Percentiles rank a stretch among this genome's conserved stretches.
Evolutionary conservation across 2,329 filamentous ascomycete genomes (phyloP).

Genomic region (Hypoxylon sp.): DNA sequence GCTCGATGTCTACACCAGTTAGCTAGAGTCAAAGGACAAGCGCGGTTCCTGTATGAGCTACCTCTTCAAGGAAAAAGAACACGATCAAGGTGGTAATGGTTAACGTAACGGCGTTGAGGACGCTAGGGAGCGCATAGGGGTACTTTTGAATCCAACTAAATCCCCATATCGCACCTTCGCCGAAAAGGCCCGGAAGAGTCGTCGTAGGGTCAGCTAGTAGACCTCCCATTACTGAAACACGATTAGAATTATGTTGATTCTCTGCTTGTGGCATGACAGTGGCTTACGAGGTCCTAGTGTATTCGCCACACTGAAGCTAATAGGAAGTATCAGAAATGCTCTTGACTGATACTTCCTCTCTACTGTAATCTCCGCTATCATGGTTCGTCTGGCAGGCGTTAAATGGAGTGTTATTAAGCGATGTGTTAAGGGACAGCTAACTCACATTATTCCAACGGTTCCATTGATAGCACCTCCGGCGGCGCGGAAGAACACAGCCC

Average conservation of each 20-base stretch:
- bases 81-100: conserved; percentile 66
- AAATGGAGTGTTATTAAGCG: neutral
- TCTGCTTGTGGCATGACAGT: neutral
- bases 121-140: conserved; percentile 78
- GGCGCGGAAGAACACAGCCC: conserved; percentile 74
- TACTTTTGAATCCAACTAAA: conserved; percentile 74
- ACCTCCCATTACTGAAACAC: conserved; percentile 68
- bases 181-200: conserved; percentile 74
- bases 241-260: conserved; percentile 32
- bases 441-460: conserved; percentile 64
- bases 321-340: conserved; percentile 62
- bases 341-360: conserved; percentile 64
- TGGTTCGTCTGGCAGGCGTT: conserved; percentile 56
- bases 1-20: conserved; percentile 59
- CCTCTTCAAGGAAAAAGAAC: conserved; percentile 76
- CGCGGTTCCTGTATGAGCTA: conserved; percentile 46
- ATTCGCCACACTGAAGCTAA: conserved; percentile 63
- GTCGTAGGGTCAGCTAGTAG: conserved; percentile 75
- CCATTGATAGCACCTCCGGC: conserved; percentile 71
- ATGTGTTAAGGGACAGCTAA: neutral
- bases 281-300: conserved; percentile 60
- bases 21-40: neutral
- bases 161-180: conserved; percentile 68
- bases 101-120: conserved; percentile 74
- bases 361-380: conserved; percentile 64